Percentiles rank a stretch among this genome's conserved stretches.
Conservation (phyloP, 257 asterid genomes). For the Nicotiana sylvestris region DNA sequence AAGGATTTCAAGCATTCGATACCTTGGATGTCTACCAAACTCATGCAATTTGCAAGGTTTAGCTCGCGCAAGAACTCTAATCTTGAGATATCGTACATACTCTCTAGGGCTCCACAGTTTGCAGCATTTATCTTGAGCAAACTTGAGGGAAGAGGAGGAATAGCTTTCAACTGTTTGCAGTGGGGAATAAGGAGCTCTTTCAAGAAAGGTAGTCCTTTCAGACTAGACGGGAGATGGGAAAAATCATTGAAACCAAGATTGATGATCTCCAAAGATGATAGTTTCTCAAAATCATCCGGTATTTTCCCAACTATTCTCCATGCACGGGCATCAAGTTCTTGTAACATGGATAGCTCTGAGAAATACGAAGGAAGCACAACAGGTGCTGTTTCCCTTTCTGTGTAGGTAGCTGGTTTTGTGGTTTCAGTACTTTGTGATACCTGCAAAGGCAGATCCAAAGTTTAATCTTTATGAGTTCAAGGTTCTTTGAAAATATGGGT, state of each 20-base stretch:
- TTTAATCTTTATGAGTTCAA: neutral
- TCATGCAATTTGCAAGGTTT: slow-evolving; percentile 27
- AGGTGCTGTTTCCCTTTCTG: neutral
- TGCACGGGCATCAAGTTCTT: slow-evolving; percentile 22
- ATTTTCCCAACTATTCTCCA: slow-evolving; percentile 28
- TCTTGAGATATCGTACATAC: slow-evolving; percentile 14
- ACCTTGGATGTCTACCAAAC: slow-evolving; percentile 24
- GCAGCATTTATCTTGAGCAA: slow-evolving; percentile 23
- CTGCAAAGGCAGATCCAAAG: neutral
- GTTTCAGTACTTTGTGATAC: slow-evolving; percentile 12
- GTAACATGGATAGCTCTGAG: slow-evolving; percentile 19
- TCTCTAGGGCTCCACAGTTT: slow-evolving; percentile 24
- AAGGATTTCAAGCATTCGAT: slow-evolving; percentile 28
- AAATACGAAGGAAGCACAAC: slow-evolving; percentile 26
- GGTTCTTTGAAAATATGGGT: neutral
- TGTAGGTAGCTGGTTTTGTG: neutral
- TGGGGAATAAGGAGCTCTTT: slow-evolving; percentile 15
- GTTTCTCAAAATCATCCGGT: slow-evolving; percentile 27
- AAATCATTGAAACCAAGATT: slow-evolving; percentile 22
- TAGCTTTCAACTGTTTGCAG: slow-evolving; percentile 22
- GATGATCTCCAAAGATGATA: slow-evolving; percentile 18
- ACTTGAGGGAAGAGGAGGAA: slow-evolving; percentile 31
- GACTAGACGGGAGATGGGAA: slow-evolving; percentile 26
- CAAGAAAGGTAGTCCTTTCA: slow-evolving; percentile 21
- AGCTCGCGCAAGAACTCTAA: slow-evolving; percentile 21